Base-by-base conservation (phyloP, 2,329 filamentous ascomycete genomes). In the Clathrospora elynae region DNA sequence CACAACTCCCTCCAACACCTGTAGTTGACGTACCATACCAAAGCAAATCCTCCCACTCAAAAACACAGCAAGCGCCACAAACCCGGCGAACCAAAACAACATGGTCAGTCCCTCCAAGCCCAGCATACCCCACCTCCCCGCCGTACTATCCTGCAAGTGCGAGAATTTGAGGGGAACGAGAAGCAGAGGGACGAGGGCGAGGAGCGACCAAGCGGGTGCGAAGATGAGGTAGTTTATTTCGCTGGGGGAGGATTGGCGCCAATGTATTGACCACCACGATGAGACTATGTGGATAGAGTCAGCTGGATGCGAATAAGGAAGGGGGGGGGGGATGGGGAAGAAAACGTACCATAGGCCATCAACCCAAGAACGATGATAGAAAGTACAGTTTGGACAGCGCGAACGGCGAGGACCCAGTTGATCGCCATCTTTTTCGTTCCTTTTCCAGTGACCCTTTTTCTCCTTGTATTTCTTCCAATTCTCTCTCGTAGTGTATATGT, bases 1-100 rank as follows among this genome's bases (percentile, higher is more conserved):
- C 11, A 18, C 17, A 3, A n/a, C 9, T 16, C 19, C 7, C 29
- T n/a, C n/a, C n/a, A n/a, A 16, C 13, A 26, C 8, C 5, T 14
- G 19, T 5, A 10, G 29, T 22, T 10, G 28, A 49, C 49, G 5
- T 36, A 51, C 49, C 12, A 69, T 73, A 28, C 75, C 74, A 28
- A 73, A 75, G 62, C 82, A 84, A 42, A 78, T 70, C 0, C 81
- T 73, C 11, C 80, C 76, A 38, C 80, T 80, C 43, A 90, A 71
- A 41, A 77, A 76, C 13, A 83, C 85, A 0, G 86, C 89, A 8
- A 91, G 71, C 0, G 89, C 88, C 54, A 95, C 84, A 59, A 90
- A 87, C 5, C 89, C 90, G 1, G 86, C 85, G 64, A 96, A 93
- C 90, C 90, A 96, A 75, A 95, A 95, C 42, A 95, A 77, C 73